Percentiles rank a stretch among this genome's conserved stretches.
Conservation (phyloP, 164 flowering plant species). For the Dillenia suffruticosa region DNA sequence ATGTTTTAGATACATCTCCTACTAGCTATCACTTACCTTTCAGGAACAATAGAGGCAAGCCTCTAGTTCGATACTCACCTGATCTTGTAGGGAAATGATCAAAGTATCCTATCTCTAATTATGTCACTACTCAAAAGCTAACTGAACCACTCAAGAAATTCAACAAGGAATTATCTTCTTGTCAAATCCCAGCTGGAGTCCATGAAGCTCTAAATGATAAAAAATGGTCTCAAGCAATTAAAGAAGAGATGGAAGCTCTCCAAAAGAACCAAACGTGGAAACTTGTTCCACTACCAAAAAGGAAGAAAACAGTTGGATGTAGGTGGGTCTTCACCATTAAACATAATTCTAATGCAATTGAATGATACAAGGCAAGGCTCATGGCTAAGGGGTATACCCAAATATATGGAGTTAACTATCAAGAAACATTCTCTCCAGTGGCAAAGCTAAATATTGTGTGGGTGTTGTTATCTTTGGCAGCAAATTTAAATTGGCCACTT, state of each 20-base stretch:
- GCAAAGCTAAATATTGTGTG: background rate
- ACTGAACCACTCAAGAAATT: background rate
- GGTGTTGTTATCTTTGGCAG: background rate
- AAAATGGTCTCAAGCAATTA: too few species aligned
- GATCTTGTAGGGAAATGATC: background rate
- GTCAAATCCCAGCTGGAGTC: too few species aligned
- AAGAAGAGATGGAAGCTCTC: too few species aligned
- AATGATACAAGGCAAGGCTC: too few species aligned
- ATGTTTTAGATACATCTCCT: conserved; percentile 2
- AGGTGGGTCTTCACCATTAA: too few species aligned
- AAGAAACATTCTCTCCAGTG: background rate
- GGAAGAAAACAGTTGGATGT: too few species aligned
- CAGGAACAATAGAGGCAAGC: conserved; percentile 1
- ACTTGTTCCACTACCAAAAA: too few species aligned
- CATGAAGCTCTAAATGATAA: too few species aligned
- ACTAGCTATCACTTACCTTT: conserved; percentile 1
- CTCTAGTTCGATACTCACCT: background rate
- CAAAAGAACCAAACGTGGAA: too few species aligned
- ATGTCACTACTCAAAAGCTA: background rate
- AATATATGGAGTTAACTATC: background rate
- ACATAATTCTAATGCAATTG: too few species aligned
- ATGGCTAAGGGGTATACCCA: background rate
- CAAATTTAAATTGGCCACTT: background rate
- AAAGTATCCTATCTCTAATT: conserved; percentile 2
- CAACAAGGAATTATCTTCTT: background rate